Evolutionary conservation across 2,329 filamentous ascomycete genomes (phyloP).

Genomic region (Apiospora pterosperma): DNA sequence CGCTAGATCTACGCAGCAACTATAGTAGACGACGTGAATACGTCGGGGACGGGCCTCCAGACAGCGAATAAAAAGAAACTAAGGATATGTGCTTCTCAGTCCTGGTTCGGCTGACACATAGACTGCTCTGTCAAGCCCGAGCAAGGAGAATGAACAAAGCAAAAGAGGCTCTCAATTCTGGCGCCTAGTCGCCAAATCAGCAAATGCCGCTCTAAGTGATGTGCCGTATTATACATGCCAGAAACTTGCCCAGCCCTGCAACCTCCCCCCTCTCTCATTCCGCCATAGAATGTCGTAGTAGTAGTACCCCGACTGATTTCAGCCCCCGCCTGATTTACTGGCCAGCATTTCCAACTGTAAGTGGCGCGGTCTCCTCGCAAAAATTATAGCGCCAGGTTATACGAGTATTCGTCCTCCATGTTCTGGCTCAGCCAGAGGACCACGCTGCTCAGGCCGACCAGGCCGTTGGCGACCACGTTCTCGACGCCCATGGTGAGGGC

Average conservation of each 20-base stretch:
- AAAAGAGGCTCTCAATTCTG: neutral
- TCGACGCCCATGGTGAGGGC: conserved; percentile 62
- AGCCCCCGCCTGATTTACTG: neutral
- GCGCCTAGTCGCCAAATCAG: neutral
- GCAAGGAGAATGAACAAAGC: neutral
- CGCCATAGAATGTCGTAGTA: neutral
- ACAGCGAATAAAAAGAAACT: neutral
- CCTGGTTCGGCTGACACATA: neutral
- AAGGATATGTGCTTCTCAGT: neutral
- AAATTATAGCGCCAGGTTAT: conserved; percentile 58
- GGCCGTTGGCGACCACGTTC: conserved; percentile 62
- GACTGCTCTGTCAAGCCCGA: neutral
- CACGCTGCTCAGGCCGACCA: conserved; percentile 61
- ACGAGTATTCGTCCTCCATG: conserved; percentile 70
- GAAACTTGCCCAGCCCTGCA: neutral
- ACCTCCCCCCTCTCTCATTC: neutral
- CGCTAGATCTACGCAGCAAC: neutral
- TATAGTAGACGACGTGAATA: neutral
- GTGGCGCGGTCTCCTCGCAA: neutral
- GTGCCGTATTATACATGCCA: conserved; percentile 4
- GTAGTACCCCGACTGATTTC: neutral
- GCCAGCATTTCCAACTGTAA: neutral
- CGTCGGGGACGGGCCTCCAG: neutral
- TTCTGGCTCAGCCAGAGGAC: conserved; percentile 69
- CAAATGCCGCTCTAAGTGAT: neutral